A percentile compares a stretch with the other conserved stretches of the same genome.
phyloP scores from a whole-genome alignment of 2,329 filamentous ascomycete species.

The Phialophora verrucosa region DNA sequence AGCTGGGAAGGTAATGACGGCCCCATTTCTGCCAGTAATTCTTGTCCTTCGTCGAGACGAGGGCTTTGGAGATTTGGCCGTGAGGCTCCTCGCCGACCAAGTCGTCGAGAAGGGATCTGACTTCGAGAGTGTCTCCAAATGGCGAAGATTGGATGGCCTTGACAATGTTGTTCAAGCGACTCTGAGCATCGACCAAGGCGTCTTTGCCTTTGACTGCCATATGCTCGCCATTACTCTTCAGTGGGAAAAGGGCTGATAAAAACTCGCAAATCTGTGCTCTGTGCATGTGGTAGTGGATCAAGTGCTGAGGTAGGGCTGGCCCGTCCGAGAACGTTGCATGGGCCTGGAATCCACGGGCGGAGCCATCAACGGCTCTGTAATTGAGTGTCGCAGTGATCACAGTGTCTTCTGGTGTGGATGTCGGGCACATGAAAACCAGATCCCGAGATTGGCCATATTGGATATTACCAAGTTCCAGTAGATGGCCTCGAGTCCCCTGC shows the following conservation, averaged over 20 bases:
- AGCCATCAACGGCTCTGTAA: slow-evolving; percentile 35
- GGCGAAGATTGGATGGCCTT: slow-evolving; percentile 18
- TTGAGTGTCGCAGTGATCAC: slow-evolving; percentile 41
- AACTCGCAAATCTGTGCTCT: slow-evolving; percentile 59
- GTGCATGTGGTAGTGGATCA: slow-evolving; percentile 59
- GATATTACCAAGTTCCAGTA: slow-evolving; percentile 52
- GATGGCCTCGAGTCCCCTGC: slow-evolving; percentile 8
- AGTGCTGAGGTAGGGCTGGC: slow-evolving; percentile 16
- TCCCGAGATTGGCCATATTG: slow-evolving; percentile 68
- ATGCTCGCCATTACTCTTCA: slow-evolving; percentile 50
- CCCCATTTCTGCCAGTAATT: slow-evolving; percentile 60
- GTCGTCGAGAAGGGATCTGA: slow-evolving; percentile 54
- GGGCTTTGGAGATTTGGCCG: slow-evolving; percentile 34
- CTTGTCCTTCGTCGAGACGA: slow-evolving; percentile 13
- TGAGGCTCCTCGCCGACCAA: slow-evolving; percentile 51
- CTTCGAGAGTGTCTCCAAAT: slow-evolving; percentile 8
- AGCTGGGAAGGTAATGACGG: slow-evolving; percentile 62
- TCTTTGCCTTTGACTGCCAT: slow-evolving; percentile 13
- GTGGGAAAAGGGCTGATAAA: slow-evolving; percentile 54
- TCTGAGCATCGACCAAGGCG: slow-evolving; percentile 13
- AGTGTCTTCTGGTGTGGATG: slow-evolving; percentile 27
- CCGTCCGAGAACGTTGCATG: slow-evolving; percentile 12
- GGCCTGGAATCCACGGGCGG: slow-evolving; percentile 6
- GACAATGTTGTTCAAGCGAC: slow-evolving; percentile 12
- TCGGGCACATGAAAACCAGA: slow-evolving; percentile 52